These are phyloP conservation scores for Peniophora sp. DNA, from an alignment of 1,284 basidiomycete genomes.

Conservation along the genomic window DNA sequence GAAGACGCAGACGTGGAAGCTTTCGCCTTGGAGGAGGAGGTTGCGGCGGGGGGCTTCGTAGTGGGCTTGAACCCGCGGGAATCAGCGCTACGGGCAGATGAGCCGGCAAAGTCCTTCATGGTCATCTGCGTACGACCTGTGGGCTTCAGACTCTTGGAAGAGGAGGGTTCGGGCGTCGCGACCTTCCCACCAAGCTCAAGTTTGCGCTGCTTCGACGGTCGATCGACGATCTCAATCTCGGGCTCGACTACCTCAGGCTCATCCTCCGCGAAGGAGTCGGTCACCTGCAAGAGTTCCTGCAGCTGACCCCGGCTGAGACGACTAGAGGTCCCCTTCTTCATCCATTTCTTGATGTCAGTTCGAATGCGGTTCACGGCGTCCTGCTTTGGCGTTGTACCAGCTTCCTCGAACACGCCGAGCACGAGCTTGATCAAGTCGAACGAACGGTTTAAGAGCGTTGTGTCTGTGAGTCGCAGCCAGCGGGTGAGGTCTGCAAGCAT, in stretches of 20 bases:
- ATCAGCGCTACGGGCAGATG: background rate
- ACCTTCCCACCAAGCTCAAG: background rate
- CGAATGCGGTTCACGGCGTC: constrained; percentile 47
- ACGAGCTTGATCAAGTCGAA: constrained; percentile 76
- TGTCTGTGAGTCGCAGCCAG: constrained; percentile 88
- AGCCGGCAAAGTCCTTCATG: background rate
- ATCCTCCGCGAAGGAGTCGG: constrained; percentile 36
- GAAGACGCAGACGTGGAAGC: constrained; percentile 5
- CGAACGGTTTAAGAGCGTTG: constrained; percentile 82
- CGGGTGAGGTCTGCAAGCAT: constrained; percentile 72
- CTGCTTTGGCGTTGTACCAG: constrained; percentile 41
- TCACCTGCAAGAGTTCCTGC: constrained; percentile 46
- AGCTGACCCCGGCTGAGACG: constrained; percentile 41
- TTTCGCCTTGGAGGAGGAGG: constrained; percentile 4
- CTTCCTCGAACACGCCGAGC: constrained; percentile 59
- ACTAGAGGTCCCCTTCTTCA: constrained; percentile 26
- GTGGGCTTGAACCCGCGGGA: background rate
- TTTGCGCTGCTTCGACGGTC: constrained; percentile 10
- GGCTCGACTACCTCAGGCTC: constrained; percentile 36
- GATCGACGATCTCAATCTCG: constrained; percentile 31
- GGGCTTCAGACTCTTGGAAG: background rate
- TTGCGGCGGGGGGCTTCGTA: background rate
- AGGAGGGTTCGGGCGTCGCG: no score
- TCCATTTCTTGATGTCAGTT: constrained; percentile 51
- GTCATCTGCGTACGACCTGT: background rate